Evolutionary conservation across 345 rosid genomes (phyloP).

Genomic region (Corymbia maculata): DNA sequence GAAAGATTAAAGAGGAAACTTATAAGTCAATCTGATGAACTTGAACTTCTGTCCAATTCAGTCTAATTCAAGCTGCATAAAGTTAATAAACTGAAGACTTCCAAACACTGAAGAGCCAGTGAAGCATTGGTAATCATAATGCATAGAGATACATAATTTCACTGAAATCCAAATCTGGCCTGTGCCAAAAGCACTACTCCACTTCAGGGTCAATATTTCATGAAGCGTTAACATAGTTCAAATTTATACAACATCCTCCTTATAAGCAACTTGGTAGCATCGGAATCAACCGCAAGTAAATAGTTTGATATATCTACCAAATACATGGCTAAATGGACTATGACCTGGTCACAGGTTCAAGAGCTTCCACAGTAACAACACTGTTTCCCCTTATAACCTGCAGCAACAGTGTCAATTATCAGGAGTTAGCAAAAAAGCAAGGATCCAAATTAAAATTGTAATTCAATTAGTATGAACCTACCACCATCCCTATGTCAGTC

Average conservation of each 20-base stretch:
- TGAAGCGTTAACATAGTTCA: background rate
- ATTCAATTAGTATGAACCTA: background rate
- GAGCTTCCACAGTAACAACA: slow-evolving; percentile 14
- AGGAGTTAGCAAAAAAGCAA: background rate
- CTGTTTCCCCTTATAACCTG: slow-evolving; percentile 20
- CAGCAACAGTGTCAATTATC: background rate
- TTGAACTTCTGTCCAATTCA: background rate
- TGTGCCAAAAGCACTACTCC: background rate
- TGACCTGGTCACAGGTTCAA: slow-evolving; percentile 8
- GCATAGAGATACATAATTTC: background rate
- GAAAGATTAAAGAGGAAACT: background rate
- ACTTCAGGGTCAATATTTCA: background rate
- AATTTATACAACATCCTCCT: background rate
- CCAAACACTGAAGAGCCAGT: background rate
- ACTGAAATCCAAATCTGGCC: background rate
- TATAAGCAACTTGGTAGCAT: background rate
- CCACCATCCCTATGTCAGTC: slow-evolving; percentile 17
- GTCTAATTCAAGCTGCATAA: background rate
- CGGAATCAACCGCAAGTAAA: background rate
- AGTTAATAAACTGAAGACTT: background rate
- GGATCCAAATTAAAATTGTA: background rate
- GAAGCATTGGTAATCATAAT: background rate
- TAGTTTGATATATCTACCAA: background rate
- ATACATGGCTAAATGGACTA: background rate
- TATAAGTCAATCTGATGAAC: background rate